Evolutionary conservation across 2,329 filamentous ascomycete species (phyloP), one percentile per base, ranked within the genome.

Genomic region (Paecilomyces sp.): DNA sequence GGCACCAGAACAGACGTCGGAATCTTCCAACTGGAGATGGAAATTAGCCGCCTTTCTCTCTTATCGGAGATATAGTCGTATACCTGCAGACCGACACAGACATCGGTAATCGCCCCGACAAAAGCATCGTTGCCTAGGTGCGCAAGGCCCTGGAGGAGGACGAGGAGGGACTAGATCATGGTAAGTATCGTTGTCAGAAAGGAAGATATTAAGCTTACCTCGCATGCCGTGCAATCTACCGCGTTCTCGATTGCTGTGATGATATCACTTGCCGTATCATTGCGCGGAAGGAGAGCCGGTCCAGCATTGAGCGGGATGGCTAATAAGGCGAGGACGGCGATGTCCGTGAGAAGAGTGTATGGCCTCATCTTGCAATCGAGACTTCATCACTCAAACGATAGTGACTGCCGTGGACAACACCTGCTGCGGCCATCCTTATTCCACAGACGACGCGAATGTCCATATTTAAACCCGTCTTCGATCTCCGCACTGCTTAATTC

Each of bases 1-100:
- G 8, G 80, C 72, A 4, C 83, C 84, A 2, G 76, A 72, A 59
- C 84, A 86, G 28, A 86, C 83, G 67, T 86, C 83, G 31, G 72
- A 66, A 58, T 85, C 83, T 65, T 83, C 77, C 41, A 75, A 70
- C 77, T 83, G 53, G 22, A 33, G 15, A 9, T 25, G 15, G 11
- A 54, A 54, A 9, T 24, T 15, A 30, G 22, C 24, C 15, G 4
- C 30, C 13, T 13, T 24, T n/a, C 52, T 54, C 2, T 22, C 33
- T 30, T 30, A 15, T 18, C 4, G 22, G 56, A 22, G 54, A 22
- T 2, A 5, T 47, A 51, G 24, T 3, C 13, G 60, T 71, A 52
- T 66, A 76, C 74, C 58, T 72, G 70, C 22, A 69, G 73, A 53
- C 67, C 61, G 9, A 70, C 69, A 62, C 76, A 78, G 22, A 77